phyloP scores from a whole-genome alignment of 2,329 filamentous ascomycete species.

The Arachnomyces sp. region DNA sequence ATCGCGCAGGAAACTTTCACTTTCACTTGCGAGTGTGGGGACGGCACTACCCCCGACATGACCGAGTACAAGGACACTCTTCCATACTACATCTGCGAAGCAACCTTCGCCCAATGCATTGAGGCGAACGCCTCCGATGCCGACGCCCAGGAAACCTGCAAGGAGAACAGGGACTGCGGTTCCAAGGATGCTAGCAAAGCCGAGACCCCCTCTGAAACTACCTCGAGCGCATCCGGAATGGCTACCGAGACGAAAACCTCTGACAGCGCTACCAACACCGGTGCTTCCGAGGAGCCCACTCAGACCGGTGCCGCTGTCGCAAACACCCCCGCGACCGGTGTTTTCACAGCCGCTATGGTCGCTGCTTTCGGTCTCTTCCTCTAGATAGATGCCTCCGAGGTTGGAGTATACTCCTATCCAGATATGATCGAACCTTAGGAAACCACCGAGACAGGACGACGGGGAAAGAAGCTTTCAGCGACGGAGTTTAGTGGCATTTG shows the following conservation, averaged over 20 bases:
- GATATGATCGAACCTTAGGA: no score
- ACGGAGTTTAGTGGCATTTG: constrained; percentile 7
- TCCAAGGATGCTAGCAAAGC: constrained; percentile 36
- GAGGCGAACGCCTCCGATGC: constrained; percentile 37
- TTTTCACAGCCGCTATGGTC: constrained; percentile 46
- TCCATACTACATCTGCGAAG: constrained; percentile 52
- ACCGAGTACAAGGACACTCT: constrained; percentile 49
- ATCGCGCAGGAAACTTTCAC: constrained; percentile 38
- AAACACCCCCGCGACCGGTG: constrained; percentile 44
- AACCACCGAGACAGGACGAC: not conserved
- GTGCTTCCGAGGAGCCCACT: constrained; percentile 12
- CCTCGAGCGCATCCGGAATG: constrained; percentile 14
- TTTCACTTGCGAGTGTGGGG: constrained; percentile 51
- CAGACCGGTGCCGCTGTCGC: constrained; percentile 23
- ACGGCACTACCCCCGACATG: constrained; percentile 48
- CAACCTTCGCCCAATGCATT: constrained; percentile 44
- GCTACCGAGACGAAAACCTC: constrained; percentile 13
- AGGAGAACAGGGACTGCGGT: constrained; percentile 43
- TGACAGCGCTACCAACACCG: constrained; percentile 25
- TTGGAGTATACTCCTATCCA: no score
- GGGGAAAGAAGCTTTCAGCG: constrained; percentile 2
- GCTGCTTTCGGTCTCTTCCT: constrained; percentile 51
- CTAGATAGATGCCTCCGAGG: constrained; percentile 27
- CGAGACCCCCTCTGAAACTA: constrained; percentile 20
- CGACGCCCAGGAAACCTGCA: constrained; percentile 42